phyloP scores from a whole-genome alignment of 2,329 filamentous ascomycete genomes.

The Pestalotiopsis sp. region DNA sequence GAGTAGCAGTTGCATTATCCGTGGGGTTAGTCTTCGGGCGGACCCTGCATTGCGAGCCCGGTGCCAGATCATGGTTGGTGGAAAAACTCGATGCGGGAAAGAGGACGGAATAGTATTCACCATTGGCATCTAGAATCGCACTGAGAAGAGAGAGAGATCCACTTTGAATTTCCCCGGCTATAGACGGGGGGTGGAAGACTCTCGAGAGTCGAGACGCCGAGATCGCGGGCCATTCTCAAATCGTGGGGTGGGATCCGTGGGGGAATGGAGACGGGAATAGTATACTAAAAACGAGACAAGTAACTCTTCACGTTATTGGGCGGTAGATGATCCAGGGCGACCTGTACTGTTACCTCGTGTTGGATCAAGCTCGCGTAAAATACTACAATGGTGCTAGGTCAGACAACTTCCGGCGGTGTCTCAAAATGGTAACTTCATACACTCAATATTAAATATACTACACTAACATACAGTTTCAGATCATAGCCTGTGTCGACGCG shows the following conservation, averaged over 20 bases:
- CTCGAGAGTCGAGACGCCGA: neutral
- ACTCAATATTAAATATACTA: neutral
- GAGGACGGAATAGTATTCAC: constrained; percentile 2
- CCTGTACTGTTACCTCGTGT: no score
- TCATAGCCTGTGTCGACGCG: neutral
- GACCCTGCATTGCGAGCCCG: neutral
- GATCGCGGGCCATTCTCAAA: neutral
- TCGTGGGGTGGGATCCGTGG: neutral
- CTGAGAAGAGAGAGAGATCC: neutral
- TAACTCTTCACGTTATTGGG: no score
- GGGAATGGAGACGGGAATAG: no score
- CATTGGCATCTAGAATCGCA: neutral
- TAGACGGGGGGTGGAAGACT: neutral
- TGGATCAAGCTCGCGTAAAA: no score
- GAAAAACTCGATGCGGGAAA: constrained; percentile 13
- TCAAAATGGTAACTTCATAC: no score
- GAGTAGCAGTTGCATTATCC: constrained; percentile 3
- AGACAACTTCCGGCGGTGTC: no score
- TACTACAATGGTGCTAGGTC: no score
- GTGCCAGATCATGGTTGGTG: constrained; percentile 6
- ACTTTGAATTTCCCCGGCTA: neutral
- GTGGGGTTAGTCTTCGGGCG: constrained; percentile 10
- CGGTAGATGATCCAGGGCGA: no score
- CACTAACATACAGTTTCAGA: neutral
- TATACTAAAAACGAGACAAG: no score